Conservation (phyloP, 306 rosid genomes). For the Herpetospermum pedunculosum region DNA sequence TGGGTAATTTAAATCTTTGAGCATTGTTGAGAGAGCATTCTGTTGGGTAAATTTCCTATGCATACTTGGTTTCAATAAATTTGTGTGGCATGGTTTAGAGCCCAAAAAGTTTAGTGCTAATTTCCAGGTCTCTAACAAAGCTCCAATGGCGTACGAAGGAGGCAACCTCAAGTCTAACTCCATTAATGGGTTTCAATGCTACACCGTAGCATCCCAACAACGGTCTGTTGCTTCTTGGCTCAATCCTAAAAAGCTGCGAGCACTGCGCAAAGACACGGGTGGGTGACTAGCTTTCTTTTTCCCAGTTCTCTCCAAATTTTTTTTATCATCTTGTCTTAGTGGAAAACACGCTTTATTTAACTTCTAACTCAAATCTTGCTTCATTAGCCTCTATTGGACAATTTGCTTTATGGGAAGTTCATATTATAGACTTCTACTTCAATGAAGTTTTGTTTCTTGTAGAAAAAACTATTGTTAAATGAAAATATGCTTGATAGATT, state of each 20-base stretch:
- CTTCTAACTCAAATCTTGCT: neutral
- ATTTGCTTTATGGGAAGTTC: neutral
- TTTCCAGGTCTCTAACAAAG: neutral
- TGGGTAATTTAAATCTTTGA: no score
- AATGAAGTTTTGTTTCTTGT: neutral
- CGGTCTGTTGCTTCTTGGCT: slow-evolving; percentile 72
- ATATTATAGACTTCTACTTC: neutral
- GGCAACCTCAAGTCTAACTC: slow-evolving; percentile 61
- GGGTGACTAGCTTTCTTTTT: slow-evolving; percentile 17
- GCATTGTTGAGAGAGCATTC: no score
- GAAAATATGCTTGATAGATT: neutral
- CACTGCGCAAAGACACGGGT: slow-evolving; percentile 59
- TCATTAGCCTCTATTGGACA: neutral
- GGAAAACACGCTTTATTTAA: neutral
- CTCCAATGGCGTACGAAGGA: slow-evolving; percentile 48
- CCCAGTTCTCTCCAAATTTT: neutral
- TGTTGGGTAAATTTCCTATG: no score
- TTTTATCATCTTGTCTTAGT: neutral
- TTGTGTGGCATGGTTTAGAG: no score
- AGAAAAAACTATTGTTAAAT: neutral
- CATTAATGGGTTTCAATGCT: slow-evolving; percentile 64
- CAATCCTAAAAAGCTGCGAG: slow-evolving; percentile 44
- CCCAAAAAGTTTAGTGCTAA: no score
- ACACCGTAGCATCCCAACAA: slow-evolving; percentile 64
- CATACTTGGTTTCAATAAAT: no score